Percentiles rank a stretch among this genome's conserved stretches.
Conservation (phyloP, 495 filamentous ascomycete species). For the Cairneyella variabilis region DNA sequence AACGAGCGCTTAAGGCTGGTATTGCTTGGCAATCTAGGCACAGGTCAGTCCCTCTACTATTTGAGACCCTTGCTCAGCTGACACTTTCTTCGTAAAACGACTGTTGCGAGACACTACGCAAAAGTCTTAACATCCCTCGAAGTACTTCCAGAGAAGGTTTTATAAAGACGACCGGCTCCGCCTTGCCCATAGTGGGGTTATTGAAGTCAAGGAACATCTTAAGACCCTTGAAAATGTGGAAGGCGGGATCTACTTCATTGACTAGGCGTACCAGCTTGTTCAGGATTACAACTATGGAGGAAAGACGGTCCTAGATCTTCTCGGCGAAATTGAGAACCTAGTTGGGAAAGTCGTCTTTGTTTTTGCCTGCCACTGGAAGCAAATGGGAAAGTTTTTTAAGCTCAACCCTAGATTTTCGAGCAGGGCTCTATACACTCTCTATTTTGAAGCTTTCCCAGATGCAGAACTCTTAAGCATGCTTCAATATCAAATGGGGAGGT, state of each 20-base stretch:
- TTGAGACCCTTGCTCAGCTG: conserved; percentile 83
- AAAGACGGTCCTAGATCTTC: conserved; percentile 62
- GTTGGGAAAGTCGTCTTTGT: conserved; percentile 74
- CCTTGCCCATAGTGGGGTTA: conserved; percentile 61
- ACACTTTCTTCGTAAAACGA: conserved; percentile 56
- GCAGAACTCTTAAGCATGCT: conserved; percentile 58
- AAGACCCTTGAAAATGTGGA: conserved; percentile 49
- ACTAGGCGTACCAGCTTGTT: conserved; percentile 65
- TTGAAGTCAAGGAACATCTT: conserved; percentile 53
- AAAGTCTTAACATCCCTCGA: conserved; percentile 52
- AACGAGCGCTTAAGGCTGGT: conserved; percentile 59
- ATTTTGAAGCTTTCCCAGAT: conserved; percentile 69
- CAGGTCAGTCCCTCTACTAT: conserved; percentile 26
- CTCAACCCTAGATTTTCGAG: conserved; percentile 75
- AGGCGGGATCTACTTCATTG: conserved; percentile 61
- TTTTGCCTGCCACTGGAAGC: conserved; percentile 69
- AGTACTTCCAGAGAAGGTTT: conserved; percentile 50
- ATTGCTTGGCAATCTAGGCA: conserved; percentile 59
- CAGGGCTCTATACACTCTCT: conserved; percentile 61
- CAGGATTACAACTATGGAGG: conserved; percentile 43
- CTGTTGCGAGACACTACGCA: conserved; percentile 29
- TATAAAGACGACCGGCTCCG: conserved; percentile 66
- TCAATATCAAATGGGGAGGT: conserved; percentile 10
- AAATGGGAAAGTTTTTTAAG: conserved; percentile 77
- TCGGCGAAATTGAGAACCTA: conserved; percentile 72